Evolutionary conservation across 2,329 filamentous ascomycete genomes (phyloP).

Genomic region (Fusarium veterinarium): DNA sequence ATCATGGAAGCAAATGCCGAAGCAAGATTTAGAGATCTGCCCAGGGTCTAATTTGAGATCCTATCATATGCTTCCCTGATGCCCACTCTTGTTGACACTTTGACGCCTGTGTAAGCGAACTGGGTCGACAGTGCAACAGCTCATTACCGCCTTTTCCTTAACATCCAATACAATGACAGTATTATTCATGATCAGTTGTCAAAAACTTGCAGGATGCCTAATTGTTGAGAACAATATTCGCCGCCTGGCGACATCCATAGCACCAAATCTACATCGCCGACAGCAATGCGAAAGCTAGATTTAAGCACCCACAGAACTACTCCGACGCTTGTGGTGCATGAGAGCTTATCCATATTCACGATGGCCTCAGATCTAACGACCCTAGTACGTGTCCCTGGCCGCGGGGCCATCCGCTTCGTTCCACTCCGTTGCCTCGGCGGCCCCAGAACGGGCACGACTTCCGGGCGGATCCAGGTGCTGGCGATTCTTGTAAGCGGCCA

Average conservation of each 20-base stretch:
- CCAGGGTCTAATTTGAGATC: background rate
- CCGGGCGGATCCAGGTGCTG: constrained; percentile 9
- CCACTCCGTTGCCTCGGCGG: constrained; percentile 22
- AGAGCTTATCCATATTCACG: constrained; percentile 29
- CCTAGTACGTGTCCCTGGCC: constrained; percentile 26
- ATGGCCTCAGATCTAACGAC: constrained; percentile 33
- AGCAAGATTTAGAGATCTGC: background rate
- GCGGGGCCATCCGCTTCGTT: constrained; percentile 28
- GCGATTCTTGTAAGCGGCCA: background rate
- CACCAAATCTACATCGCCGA: background rate
- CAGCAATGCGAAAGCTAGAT: background rate
- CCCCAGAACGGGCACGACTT: constrained; percentile 13
- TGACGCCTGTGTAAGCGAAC: constrained; percentile 16
- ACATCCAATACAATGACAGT: background rate
- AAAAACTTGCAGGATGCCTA: background rate
- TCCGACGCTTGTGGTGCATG: constrained; percentile 2
- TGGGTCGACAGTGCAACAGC: constrained; percentile 1
- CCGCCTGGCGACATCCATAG: background rate
- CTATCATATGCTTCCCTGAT: background rate
- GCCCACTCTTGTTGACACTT: constrained; percentile 12
- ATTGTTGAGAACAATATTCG: background rate
- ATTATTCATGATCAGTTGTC: background rate
- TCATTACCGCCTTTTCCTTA: constrained; percentile 7
- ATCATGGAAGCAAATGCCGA: background rate
- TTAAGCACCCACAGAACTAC: background rate